A percentile compares a stretch with the other conserved stretches of the same genome.
These are phyloP conservation scores for Castanea sativa DNA, from an alignment of 306 rosid species.

Conservation along the genomic window DNA sequence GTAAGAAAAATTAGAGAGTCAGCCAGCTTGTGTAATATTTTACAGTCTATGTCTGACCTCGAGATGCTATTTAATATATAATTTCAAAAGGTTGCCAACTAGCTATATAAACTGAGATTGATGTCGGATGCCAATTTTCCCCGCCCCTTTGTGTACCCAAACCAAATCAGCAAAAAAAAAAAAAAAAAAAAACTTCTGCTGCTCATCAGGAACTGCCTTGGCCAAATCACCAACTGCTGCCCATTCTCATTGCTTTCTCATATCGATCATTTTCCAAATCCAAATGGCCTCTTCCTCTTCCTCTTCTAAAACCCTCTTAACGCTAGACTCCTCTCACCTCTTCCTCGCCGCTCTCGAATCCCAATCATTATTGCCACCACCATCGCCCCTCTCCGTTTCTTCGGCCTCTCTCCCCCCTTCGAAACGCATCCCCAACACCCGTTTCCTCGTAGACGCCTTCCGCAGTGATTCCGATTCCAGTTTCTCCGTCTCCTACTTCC, in stretches of 20 bases:
- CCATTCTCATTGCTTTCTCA: background rate
- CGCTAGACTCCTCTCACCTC: slow-evolving; percentile 46
- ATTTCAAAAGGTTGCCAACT: no score
- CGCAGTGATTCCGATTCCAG: slow-evolving; percentile 42
- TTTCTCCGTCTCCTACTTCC: slow-evolving; percentile 72
- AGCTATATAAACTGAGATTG: no score
- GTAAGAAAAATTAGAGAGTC: no score
- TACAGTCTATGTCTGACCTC: no score
- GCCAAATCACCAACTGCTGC: no score
- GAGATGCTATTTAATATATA: no score
- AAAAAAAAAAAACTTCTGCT: no score
- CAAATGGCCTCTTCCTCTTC: background rate
- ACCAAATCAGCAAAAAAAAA: no score
- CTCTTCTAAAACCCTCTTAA: slow-evolving; percentile 21
- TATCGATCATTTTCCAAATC: slow-evolving; percentile 26
- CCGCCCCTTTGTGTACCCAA: no score
- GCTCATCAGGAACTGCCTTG: no score
- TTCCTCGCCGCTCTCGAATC: slow-evolving; percentile 47
- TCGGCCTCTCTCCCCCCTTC: slow-evolving; percentile 56
- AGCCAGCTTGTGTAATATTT: no score
- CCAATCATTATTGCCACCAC: background rate
- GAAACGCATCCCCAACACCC: slow-evolving; percentile 75
- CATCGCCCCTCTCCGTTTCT: slow-evolving; percentile 13
- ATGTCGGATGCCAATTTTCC: no score
- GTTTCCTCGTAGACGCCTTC: slow-evolving; percentile 80